phyloP scores from a whole-genome alignment of 2,329 filamentous ascomycete genomes.

The Botrytis tulipae region DNA sequence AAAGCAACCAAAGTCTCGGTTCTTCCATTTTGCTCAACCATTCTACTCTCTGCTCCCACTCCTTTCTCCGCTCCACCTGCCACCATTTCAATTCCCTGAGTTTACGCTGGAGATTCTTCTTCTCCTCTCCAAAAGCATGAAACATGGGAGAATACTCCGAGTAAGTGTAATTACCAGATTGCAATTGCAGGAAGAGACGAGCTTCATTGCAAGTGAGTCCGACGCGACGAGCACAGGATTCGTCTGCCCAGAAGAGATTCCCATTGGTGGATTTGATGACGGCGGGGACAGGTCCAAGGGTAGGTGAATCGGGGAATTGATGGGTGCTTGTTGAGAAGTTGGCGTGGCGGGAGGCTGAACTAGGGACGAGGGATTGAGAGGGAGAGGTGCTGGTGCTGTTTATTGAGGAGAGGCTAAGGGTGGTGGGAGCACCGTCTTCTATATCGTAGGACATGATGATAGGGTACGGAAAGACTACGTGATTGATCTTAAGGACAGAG shows the following conservation, averaged over 20 bases:
- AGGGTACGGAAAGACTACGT: background rate
- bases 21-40: constrained; percentile 32
- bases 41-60: constrained; percentile 29
- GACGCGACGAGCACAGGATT: constrained; percentile 30
- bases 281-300: constrained; percentile 24
- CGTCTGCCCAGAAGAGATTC: constrained; percentile 33
- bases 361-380: background rate
- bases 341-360: background rate
- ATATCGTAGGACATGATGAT: background rate
- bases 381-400: background rate
- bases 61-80: constrained; percentile 23
- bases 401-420: background rate
- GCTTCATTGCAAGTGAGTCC: constrained; percentile 31
- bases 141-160: constrained; percentile 31
- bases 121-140: constrained; percentile 29
- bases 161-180: constrained; percentile 29
- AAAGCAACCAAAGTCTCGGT: constrained; percentile 30
- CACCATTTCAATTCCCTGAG: constrained; percentile 27
- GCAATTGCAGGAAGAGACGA: constrained; percentile 27
- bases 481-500: background rate
- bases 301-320: background rate
- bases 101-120: constrained; percentile 23
- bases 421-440: background rate
- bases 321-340: background rate
- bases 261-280: constrained; percentile 33